Evolutionary conservation across 2,329 filamentous ascomycete species (phyloP), one percentile per base, ranked within the genome.

Genomic region (Microsporum canis): DNA sequence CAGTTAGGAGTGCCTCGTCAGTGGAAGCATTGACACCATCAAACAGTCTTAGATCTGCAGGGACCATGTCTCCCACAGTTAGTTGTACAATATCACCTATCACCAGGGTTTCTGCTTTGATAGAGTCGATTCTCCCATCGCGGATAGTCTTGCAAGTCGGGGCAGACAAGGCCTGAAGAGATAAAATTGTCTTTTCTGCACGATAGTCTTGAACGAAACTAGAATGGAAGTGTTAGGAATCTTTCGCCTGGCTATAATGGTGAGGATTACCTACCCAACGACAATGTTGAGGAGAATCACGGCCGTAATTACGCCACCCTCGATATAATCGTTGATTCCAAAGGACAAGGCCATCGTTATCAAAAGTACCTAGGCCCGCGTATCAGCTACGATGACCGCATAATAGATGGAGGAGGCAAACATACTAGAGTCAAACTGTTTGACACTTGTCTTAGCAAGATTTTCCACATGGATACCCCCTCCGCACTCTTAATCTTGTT

Each of bases 401-500:
- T n/a, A n/a, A 23, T 3, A 38, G 8, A 27, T 12, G 17, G 55
- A 41, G 14, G 14, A 14, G 38, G 39, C 14, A 57, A 47, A 70
- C 75, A 67, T 74, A 80, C 85, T 71, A 87, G 79, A 65, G 87
- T 89, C 75, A 89, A 78, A 76, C 86, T 88, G 77, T 89, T 89
- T 66, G 86, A 88, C 67, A 89, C 82, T 77, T 89, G 87, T 71
- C 86, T 87, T 75, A 89, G 74, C 76, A 89, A 81, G 77, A 89
- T 88, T 76, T 87, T 83, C 83, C 85, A 88, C 74, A 86, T 70
- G 74, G 86, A 88, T 76, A 87, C 76, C 74, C 85, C 84, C 76
- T 86, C 84, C 78, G 85, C 83, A 75, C 84, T 83, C 75, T 86
- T 83, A 77, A 89, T 82, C 71, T 81, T 81, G 77, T 90, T 90